Conservation (phyloP, 2,329 filamentous ascomycete genomes). For the Ascochyta lentis region DNA sequence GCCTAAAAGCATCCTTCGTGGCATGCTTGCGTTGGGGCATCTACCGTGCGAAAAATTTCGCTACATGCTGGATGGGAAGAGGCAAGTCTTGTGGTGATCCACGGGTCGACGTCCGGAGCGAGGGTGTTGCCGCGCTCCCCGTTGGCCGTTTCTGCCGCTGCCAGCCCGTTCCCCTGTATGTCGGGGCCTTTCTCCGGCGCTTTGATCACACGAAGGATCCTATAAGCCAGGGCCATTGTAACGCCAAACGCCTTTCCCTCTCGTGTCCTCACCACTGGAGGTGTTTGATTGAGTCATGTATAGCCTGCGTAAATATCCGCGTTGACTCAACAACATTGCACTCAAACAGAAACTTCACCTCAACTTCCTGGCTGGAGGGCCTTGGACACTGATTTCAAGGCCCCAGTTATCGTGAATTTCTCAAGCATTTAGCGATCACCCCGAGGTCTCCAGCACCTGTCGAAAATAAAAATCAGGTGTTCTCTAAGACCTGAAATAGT, state of each 20-base stretch:
- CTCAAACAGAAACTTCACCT: not conserved
- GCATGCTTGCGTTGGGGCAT: not conserved
- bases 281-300: constrained; percentile 1
- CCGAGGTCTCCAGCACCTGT: too few relatives aligned
- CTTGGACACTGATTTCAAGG: not conserved
- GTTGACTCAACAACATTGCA: not conserved
- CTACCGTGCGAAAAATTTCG: constrained; percentile 7
- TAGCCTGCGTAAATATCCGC: not conserved
- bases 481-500: not conserved
- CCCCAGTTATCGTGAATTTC: not conserved
- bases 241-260: constrained; percentile 1
- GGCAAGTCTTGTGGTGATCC: constrained; percentile 12
- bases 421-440: too few relatives aligned
- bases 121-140: not conserved
- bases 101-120: not conserved
- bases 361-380: not conserved
- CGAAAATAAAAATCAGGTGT: too few relatives aligned
- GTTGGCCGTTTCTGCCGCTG: constrained; percentile 5
- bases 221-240: not conserved
- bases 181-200: constrained; percentile 2
- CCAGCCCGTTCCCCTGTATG: not conserved
- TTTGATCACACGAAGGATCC: constrained; percentile 2
- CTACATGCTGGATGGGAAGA: not conserved
- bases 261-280: not conserved
- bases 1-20: not conserved